Percentiles rank a stretch among this genome's conserved stretches.
phyloP scores from a whole-genome alignment of 495 filamentous ascomycete genomes.

The Parmelia sp. region DNA sequence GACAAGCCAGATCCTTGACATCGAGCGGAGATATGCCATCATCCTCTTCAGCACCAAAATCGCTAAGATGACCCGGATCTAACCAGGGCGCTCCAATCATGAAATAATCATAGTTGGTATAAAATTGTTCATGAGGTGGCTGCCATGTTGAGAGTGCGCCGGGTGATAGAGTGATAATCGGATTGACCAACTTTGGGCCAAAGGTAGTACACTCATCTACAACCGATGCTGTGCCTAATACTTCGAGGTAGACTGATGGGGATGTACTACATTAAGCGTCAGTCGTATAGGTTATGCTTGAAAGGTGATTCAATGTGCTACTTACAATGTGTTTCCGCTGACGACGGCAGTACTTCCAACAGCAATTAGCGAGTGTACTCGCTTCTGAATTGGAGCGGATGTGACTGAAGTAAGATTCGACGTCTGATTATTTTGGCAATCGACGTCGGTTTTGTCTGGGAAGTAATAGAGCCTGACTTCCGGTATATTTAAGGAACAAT shows the following conservation, averaged over 20 bases:
- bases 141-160: slow-evolving; percentile 11
- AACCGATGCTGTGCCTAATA: slow-evolving; percentile 3
- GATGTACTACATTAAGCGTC: slow-evolving; percentile 11
- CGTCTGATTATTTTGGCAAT: neutral
- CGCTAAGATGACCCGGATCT: too few species aligned
- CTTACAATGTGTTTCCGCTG: too few species aligned
- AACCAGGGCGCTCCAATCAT: too few species aligned
- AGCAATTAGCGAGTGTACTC: too few species aligned
- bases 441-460: neutral
- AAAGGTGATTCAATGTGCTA: too few species aligned
- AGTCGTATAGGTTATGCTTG: neutral
- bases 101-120: neutral
- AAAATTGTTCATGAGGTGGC: neutral
- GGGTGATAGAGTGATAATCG: slow-evolving; percentile 12
- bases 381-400: too few species aligned
- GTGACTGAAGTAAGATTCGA: too few species aligned
- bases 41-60: too few species aligned
- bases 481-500: neutral
- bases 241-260: slow-evolving; percentile 19
- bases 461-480: slow-evolving; percentile 13
- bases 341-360: too few species aligned
- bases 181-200: neutral
- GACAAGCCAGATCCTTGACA: slow-evolving; percentile 3
- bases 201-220: slow-evolving; percentile 6
- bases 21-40: neutral